phyloP scores from a whole-genome alignment of 306 rosid species.

The Coriaria nepalensis region DNA sequence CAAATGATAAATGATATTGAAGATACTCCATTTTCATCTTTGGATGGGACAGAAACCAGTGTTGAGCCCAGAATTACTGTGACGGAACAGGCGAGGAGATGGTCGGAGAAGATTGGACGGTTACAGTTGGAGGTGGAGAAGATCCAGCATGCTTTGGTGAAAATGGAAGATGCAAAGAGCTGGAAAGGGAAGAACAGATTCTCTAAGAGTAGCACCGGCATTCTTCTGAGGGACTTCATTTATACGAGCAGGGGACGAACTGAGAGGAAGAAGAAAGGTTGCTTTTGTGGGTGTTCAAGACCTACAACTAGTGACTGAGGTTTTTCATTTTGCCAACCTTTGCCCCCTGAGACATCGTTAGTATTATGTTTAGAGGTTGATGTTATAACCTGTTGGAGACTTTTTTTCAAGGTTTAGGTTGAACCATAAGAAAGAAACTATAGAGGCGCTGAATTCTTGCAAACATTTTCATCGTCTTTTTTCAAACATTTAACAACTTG shows the following conservation, averaged over 20 bases:
- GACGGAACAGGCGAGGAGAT: conserved; percentile 56
- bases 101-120: conserved; percentile 62
- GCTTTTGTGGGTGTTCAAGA: conserved; percentile 64
- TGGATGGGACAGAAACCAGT: conserved; percentile 35
- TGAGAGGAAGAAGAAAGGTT: conserved; percentile 37
- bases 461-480: too few species aligned
- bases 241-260: conserved; percentile 38
- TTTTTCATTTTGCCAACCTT: conserved; percentile 10
- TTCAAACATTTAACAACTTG: too few species aligned
- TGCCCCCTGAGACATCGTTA: conserved; percentile 17
- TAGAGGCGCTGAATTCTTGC: too few species aligned
- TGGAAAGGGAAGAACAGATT: conserved; percentile 47
- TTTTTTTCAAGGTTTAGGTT: too few species aligned
- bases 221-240: conserved; percentile 65
- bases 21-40: conserved; percentile 27
- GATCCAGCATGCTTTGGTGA: conserved; percentile 55
- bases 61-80: conserved; percentile 28
- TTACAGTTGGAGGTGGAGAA: conserved; percentile 85
- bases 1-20: conserved; percentile 46
- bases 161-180: conserved; percentile 51
- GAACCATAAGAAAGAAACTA: too few species aligned
- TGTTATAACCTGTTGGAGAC: conserved; percentile 16
- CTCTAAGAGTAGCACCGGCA: conserved; percentile 47
- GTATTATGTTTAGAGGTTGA: conserved; percentile 22
- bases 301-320: conserved; percentile 47